Percentiles rank a stretch among this genome's conserved stretches.
phyloP scores from a whole-genome alignment of 1,284 basidiomycete species.

The Earliella scabrosa region DNA sequence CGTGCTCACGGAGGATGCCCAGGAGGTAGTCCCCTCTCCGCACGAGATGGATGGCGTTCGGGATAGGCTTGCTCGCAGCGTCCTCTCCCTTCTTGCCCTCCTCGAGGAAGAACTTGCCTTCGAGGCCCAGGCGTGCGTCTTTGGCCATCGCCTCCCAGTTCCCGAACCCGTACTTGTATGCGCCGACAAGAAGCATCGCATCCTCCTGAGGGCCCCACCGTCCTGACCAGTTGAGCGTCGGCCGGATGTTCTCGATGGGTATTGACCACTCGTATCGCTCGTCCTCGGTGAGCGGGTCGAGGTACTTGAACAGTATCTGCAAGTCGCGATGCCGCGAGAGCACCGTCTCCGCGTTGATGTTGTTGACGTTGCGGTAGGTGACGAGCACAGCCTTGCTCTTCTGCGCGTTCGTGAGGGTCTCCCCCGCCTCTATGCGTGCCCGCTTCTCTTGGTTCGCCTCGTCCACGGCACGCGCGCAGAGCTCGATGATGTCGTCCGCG shows the following conservation, averaged over 20 bases:
- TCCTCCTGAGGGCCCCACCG: conserved; percentile 95
- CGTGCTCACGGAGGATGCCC: conserved; percentile 88
- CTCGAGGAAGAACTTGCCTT: conserved; percentile 97
- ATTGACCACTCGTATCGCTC: conserved; percentile 78
- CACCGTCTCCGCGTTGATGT: conserved; percentile 98
- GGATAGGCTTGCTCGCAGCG: conserved; percentile 81
- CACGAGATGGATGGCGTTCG: conserved; percentile 96
- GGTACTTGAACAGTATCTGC: conserved; percentile 85
- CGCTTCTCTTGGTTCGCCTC: conserved; percentile 86
- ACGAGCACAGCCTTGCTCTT: conserved; percentile 97
- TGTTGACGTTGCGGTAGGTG: conserved; percentile 86
- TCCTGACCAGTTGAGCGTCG: conserved; percentile 95
- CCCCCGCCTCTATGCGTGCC: conserved; percentile 77
- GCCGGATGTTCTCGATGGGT: conserved; percentile 91
- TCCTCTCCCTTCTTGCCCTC: conserved; percentile 93
- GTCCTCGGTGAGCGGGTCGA: conserved; percentile 71
- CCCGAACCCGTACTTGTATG: conserved; percentile 94
- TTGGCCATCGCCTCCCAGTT: conserved; percentile 97
- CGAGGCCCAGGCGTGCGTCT: conserved; percentile 83
- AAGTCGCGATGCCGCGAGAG: conserved; percentile 91
- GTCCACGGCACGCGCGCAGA: conserved; percentile 85
- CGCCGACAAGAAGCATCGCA: conserved; percentile 92
- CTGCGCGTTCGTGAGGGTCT: conserved; percentile 83
- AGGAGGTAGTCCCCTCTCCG: conserved; percentile 95
- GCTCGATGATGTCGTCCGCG: conserved; percentile 90